A percentile compares a stretch with the other conserved stretches of the same genome.
Conservation (phyloP, 2,329 filamentous ascomycete species). For the Fusarium burgessii region DNA sequence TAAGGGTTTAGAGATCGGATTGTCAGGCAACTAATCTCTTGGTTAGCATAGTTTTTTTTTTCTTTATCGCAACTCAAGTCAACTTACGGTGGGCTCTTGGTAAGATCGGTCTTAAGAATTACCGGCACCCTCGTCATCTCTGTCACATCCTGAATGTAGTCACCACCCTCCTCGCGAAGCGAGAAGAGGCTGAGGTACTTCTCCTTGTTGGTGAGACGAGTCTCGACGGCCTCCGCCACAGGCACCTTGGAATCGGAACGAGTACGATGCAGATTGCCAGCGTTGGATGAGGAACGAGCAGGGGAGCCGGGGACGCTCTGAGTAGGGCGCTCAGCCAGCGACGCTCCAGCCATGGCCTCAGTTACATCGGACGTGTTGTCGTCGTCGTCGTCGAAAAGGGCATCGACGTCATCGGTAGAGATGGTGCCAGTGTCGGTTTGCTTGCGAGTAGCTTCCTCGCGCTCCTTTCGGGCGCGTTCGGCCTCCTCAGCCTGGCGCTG, state of each 20-base stretch:
- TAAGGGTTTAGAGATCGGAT: conserved; percentile 86
- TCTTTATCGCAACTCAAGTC: neutral
- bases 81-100: conserved; percentile 99
- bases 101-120: conserved; percentile 96
- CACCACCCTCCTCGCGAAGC: conserved; percentile 89
- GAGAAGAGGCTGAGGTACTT: conserved; percentile 94
- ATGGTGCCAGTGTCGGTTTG: conserved; percentile 96
- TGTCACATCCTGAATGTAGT: conserved; percentile 97
- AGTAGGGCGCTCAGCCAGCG: conserved; percentile 87
- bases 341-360: conserved; percentile 93
- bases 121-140: conserved; percentile 99
- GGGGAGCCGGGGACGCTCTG: conserved; percentile 96
- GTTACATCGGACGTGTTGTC: conserved; percentile 88
- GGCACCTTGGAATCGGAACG: conserved; percentile 94
- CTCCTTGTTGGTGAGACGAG: conserved; percentile 90
- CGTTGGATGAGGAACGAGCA: conserved; percentile 76
- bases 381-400: conserved; percentile 95
- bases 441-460: conserved; percentile 90
- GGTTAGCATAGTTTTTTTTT: conserved; percentile 39
- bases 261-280: conserved; percentile 82
- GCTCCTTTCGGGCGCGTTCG: conserved; percentile 83
- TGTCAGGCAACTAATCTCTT: conserved; percentile 74
- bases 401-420: conserved; percentile 91
- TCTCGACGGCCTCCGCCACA: conserved; percentile 78
- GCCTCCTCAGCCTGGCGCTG: conserved; percentile 85